A percentile compares a stretch with the other conserved stretches of the same genome.
phyloP scores from a whole-genome alignment of 1,284 basidiomycete genomes.

The Malassezia nana region DNA sequence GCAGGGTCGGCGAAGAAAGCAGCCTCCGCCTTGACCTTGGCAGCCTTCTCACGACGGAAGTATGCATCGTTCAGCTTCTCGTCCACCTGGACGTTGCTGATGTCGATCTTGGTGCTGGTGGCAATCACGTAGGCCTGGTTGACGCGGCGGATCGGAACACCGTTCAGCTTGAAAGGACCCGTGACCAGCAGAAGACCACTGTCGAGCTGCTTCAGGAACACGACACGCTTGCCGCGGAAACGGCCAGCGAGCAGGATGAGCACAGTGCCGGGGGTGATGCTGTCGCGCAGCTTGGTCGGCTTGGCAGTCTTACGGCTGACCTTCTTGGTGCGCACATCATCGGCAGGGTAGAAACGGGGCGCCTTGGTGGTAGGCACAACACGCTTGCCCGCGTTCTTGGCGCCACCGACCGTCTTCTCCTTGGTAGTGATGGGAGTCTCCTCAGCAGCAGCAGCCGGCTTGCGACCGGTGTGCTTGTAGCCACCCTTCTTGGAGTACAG shows the following conservation, averaged over 20 bases:
- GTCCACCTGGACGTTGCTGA: slow-evolving; percentile 59
- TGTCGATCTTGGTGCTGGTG: slow-evolving; percentile 88
- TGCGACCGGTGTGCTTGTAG: slow-evolving; percentile 64
- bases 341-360: slow-evolving; percentile 89
- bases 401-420: slow-evolving; percentile 77
- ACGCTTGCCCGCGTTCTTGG: slow-evolving; percentile 83
- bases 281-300: slow-evolving; percentile 62
- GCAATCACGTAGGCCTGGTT: slow-evolving; percentile 99
- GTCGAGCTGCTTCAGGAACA: slow-evolving; percentile 92
- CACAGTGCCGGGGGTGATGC: slow-evolving; percentile 88
- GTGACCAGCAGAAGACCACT: slow-evolving; percentile 90
- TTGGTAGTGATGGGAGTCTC: slow-evolving; percentile 55
- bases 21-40: slow-evolving; percentile 85
- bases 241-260: slow-evolving; percentile 95
- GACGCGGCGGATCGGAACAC: slow-evolving; percentile 92
- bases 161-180: slow-evolving; percentile 96
- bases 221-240: slow-evolving; percentile 95
- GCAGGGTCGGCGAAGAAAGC: slow-evolving; percentile 92
- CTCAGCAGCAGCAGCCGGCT: slow-evolving; percentile 56
- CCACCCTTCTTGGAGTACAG: slow-evolving; percentile 68
- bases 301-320: slow-evolving; percentile 75
- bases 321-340: slow-evolving; percentile 81
- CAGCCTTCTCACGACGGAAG: slow-evolving; percentile 56
- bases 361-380: slow-evolving; percentile 75
- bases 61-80: slow-evolving; percentile 89